Base-by-base conservation (phyloP, 495 filamentous ascomycete genomes). In the Aspergillus leporis region DNA sequence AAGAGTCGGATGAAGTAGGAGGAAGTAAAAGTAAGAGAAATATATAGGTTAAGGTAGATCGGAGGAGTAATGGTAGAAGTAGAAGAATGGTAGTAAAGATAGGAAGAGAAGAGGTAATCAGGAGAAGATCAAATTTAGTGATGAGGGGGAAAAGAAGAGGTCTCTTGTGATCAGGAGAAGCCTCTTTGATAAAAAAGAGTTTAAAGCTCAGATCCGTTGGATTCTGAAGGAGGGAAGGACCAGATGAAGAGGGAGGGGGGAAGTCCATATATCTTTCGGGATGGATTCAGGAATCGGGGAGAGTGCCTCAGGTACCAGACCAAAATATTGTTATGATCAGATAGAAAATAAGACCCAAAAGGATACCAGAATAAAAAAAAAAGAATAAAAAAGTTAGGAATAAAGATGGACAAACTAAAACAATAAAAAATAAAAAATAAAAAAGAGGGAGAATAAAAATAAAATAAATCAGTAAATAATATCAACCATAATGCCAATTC, bases 191-290 rank as follows among this genome's bases (percentile, higher is more conserved):
- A 38, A 50, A n/a, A 51, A 62, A 43, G 54, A 51, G 53, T 62
- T 58, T 48, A 19, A 57, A 28, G 22, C 48, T 45, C 32, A 45
- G 21, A 56, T 46, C 19, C 28, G 23, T 36, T 38, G 56, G 63
- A 60, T 58, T 43, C 41, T 62, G 60, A 50, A 59, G 66, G 59
- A 60, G 61, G 64, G 56, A 56, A 54, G 57, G 55, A 48, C 50
- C 64, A 66, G 58, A 64, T 62, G 63, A 66, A 40, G 60, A 51
- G 60, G 64, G 67, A 66, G 65, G 62, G 61, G n/a, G 65, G 60
- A 66, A 51, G 49, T 48, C 51, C 65, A 58, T 67, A 63, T 62
- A 67, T 61, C 59, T 59, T 58, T 55, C 52, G 38, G 41, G 50
- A 36, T 52, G 50, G 46, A 46, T 56, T 9, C 23, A 28, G 53